Evolutionary conservation across 169 alveolate species (phyloP), one percentile per base, ranked within the genome.

Genomic region (Plasmodium inui): DNA sequence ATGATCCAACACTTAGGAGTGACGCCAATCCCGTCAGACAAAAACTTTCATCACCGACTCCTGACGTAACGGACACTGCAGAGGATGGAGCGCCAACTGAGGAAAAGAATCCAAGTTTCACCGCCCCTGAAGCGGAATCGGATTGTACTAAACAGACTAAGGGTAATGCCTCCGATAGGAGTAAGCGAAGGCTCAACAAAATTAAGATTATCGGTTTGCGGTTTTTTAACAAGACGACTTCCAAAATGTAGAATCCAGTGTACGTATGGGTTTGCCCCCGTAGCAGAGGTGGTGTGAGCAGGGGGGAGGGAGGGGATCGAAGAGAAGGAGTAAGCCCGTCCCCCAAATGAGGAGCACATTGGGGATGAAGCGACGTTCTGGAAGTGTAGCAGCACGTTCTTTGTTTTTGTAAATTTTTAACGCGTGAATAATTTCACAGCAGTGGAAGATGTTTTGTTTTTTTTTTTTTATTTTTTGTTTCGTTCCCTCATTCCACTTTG

Each of bases 131-230:
- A 26, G 19, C 26, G n/a, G 12, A 32, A 44, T 85, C 86, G 39
- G 34, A 72, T 76, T n/a, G 22, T 7, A 12, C 19, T 53, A 70
- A 73, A n/a, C 22, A 74, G 55, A 26, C 70, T 10, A 30, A 86
- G 19, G 28, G n/a, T 7, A 78, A 74, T 44, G 73, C 28, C 26
- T 28, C 80, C 17, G 85, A 86, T 14, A 76, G 80, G 22, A 37
- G 84, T 19, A 86, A 78, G 41, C 78, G 67, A 34, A 86, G 67
- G 28, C 32, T 74, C 55, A 86, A 78, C 32, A 86, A 41, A 78
- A 86, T 86, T 78, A 86, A 86, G 61, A 83, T 83, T 83, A 83
- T 83, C 10, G 82, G 82, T 28, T 41, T 83, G 44, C 91, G 37
- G 73, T 83, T 83, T 83, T 83, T 83, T 46, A 83, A 83, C 61